Evolutionary conservation across 257 asterid genomes (phyloP), one percentile per base, ranked within the genome.

Genomic region (Nicotiana benthamiana): DNA sequence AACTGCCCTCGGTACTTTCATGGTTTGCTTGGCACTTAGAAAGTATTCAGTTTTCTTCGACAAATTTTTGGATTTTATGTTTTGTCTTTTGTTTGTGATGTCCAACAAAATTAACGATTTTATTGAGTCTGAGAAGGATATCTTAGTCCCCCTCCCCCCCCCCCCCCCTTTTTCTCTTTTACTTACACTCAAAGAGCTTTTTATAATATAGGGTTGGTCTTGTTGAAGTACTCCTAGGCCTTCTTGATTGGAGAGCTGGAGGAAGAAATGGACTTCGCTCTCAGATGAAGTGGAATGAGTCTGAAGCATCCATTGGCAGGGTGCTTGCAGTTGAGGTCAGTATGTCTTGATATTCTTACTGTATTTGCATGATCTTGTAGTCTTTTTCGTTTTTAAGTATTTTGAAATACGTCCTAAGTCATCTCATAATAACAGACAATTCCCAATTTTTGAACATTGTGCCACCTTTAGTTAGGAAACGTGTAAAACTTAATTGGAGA

Each of bases 241-340:
- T 95, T 88, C 99, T 95, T 83, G 99, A 95, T 89, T 93, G 99
- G 99, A 92, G 98, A 89, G 93, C 99, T 82, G 98, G 97, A 86
- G 97, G 97, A 79, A 89, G 92, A 86, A 92, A 88, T 86, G 93
- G 94, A 70, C 92, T 92, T 79, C 85, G 87, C 86, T 86, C 93
- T 3, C 98, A 91, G 88, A 93, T 95, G 99, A 94, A 95, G 82
- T 95, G 98, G 99, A 95, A 95, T 72, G 98, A 95, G 88, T 95
- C 99, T 43, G 99, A 95, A 91, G 98, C 98, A 88, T 89, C 98
- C 65, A 91, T 95, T 52, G 97, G 98, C 53, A 89, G 95, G 75
- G 99, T 93, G 83, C 97, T 95, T 83, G 98, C 99, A 51, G 86
- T 93, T 85, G 98, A 95, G 97, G 99, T 92, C 77, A 81, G 95